phyloP scores from a whole-genome alignment of 2,329 filamentous ascomycete species.

The Monascus ruber region DNA sequence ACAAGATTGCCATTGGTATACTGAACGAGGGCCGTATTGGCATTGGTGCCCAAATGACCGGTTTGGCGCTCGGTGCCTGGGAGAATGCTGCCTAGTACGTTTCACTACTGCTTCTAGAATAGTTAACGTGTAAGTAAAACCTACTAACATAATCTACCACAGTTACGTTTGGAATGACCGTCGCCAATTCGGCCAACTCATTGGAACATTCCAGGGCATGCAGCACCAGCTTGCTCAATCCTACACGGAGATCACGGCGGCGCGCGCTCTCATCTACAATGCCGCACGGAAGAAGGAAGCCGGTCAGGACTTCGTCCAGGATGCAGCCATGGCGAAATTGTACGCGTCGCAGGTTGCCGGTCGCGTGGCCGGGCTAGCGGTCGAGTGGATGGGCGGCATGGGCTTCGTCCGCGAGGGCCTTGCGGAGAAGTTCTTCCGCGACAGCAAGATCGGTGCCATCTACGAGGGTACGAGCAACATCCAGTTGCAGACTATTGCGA shows the following conservation, averaged over 20 bases:
- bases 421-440: conserved; percentile 94
- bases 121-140: too few relatives aligned
- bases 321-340: conserved; percentile 97
- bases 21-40: conserved; percentile 96
- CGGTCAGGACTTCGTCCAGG: conserved; percentile 84
- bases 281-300: conserved; percentile 97
- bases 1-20: conserved; percentile 92
- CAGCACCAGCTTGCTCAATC: conserved; percentile 96
- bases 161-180: conserved; percentile 97
- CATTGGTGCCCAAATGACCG: conserved; percentile 98
- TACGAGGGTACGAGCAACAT: conserved; percentile 74
- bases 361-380: conserved; percentile 68
- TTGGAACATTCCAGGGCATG: conserved; percentile 98
- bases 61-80: conserved; percentile 83
- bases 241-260: conserved; percentile 85
- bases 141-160: neutral
- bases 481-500: conserved; percentile 59
- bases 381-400: conserved; percentile 99
- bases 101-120: conserved; percentile 1
- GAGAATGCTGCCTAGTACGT: conserved; percentile 75
- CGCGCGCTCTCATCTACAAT: conserved; percentile 87
- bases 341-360: conserved; percentile 88
- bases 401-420: conserved; percentile 93
- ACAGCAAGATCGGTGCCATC: conserved; percentile 97
- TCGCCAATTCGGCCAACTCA: conserved; percentile 85